Conservation (phyloP, 768 basidiomycete species). For the Myochromella boudieri region DNA sequence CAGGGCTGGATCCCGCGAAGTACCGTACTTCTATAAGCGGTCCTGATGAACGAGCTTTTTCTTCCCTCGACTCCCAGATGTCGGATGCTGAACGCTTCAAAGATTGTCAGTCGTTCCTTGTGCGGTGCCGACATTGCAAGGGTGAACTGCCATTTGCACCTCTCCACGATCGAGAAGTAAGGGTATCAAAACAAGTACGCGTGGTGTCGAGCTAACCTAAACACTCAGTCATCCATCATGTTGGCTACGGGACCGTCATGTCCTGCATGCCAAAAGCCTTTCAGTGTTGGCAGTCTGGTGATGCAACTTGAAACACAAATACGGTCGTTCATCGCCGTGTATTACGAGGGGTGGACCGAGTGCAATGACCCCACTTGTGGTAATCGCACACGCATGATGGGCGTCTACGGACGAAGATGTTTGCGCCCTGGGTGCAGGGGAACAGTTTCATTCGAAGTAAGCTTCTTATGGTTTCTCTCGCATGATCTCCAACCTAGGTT, state of each 20-base stretch:
- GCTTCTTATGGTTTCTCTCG: slow-evolving; percentile 20
- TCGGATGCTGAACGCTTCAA: slow-evolving; percentile 87
- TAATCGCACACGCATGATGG: slow-evolving; percentile 88
- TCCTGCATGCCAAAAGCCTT: slow-evolving; percentile 54
- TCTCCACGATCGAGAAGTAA: slow-evolving; percentile 58
- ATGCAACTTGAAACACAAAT: slow-evolving; percentile 88
- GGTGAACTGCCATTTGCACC: slow-evolving; percentile 56
- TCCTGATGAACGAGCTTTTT: slow-evolving; percentile 65
- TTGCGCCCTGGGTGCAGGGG: slow-evolving; percentile 69
- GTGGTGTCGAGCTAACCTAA: slow-evolving; percentile 8
- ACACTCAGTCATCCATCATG: slow-evolving; percentile 64
- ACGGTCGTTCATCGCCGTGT: slow-evolving; percentile 69
- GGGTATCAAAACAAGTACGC: neutral
- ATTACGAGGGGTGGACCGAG: slow-evolving; percentile 87
- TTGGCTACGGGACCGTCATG: slow-evolving; percentile 68
- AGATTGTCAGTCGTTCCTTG: slow-evolving; percentile 65
- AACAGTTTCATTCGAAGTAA: slow-evolving; percentile 71
- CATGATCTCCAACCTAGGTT: neutral
- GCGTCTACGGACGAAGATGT: slow-evolving; percentile 87
- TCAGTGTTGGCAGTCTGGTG: slow-evolving; percentile 65
- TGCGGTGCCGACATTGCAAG: slow-evolving; percentile 79
- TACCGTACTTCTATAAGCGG: slow-evolving; percentile 45
- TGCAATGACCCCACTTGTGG: slow-evolving; percentile 88
- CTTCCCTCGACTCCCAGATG: slow-evolving; percentile 84
- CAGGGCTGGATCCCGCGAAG: slow-evolving; percentile 62